phyloP scores from a whole-genome alignment of 768 basidiomycete species.

The Tylopilus subfusipes region DNA sequence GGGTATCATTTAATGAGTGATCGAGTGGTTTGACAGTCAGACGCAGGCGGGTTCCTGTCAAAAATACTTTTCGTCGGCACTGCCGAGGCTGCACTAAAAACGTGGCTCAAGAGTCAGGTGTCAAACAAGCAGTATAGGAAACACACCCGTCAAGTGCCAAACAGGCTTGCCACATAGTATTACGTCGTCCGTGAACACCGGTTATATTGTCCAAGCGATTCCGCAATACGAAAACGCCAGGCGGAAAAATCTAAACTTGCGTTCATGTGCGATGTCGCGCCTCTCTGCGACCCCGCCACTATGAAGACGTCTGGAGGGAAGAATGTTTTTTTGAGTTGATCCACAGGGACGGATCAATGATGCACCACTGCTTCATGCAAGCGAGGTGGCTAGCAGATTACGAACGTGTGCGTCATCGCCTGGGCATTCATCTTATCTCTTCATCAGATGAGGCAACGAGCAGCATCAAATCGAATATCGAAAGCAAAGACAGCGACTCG shows the following conservation, averaged over 20 bases:
- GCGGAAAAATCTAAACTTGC: neutral
- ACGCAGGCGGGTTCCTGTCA: neutral
- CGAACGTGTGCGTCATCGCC: neutral
- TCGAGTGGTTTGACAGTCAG: neutral
- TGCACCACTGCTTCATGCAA: neutral
- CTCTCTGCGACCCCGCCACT: too few relatives aligned
- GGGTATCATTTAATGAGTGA: neutral
- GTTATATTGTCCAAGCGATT: neutral
- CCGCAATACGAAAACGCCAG: neutral
- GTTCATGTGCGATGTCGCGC: neutral
- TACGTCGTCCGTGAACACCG: neutral
- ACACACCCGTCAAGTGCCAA: neutral
- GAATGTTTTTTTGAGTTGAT: neutral
- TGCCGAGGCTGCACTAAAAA: neutral
- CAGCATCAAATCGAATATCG: neutral
- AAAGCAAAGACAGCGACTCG: neutral
- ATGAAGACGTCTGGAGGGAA: too few relatives aligned
- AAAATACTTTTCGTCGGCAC: neutral
- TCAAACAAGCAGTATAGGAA: neutral
- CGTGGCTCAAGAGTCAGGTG: neutral
- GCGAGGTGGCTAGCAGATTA: neutral
- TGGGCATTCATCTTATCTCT: neutral
- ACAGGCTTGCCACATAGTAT: neutral
- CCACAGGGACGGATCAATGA: slow-evolving; percentile 1
- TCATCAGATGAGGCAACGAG: neutral